Conservation (phyloP, 2,329 filamentous ascomycete genomes). For the Epichloe bromicola region DNA sequence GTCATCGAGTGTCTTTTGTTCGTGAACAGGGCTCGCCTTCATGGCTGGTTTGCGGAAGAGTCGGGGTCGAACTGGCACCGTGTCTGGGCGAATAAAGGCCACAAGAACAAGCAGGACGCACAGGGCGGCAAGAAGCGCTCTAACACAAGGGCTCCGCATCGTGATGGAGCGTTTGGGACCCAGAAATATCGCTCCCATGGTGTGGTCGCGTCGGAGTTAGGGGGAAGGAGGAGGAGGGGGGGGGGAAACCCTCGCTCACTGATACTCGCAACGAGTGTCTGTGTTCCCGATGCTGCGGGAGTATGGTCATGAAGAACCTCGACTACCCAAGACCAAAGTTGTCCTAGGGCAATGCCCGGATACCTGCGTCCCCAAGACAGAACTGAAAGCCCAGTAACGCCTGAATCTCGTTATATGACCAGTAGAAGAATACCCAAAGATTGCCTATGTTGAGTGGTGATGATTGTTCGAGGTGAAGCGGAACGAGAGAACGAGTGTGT, state of each 20-base stretch:
- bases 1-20: slow-evolving; percentile 19
- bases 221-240: too few species aligned
- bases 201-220: neutral
- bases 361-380: too few species aligned
- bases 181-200: slow-evolving; percentile 26
- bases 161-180: slow-evolving; percentile 28
- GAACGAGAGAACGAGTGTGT: neutral
- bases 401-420: too few species aligned
- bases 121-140: slow-evolving; percentile 30
- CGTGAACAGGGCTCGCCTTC: slow-evolving; percentile 14
- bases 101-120: slow-evolving; percentile 29
- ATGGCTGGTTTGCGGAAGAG: slow-evolving; percentile 24
- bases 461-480: neutral
- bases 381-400: too few species aligned
- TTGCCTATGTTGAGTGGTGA: too few species aligned
- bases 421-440: too few species aligned
- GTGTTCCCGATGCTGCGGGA: too few species aligned
- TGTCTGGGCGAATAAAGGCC: slow-evolving; percentile 27
- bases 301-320: too few species aligned
- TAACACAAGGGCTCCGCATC: slow-evolving; percentile 35
- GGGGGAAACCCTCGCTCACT: too few species aligned
- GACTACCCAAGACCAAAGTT: too few species aligned
- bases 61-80: slow-evolving; percentile 26
- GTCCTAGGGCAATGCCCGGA: too few species aligned
- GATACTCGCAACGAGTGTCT: too few species aligned